Base-by-base conservation (phyloP, 2,329 filamentous ascomycete genomes). In the Trichoderma endophyticum region DNA sequence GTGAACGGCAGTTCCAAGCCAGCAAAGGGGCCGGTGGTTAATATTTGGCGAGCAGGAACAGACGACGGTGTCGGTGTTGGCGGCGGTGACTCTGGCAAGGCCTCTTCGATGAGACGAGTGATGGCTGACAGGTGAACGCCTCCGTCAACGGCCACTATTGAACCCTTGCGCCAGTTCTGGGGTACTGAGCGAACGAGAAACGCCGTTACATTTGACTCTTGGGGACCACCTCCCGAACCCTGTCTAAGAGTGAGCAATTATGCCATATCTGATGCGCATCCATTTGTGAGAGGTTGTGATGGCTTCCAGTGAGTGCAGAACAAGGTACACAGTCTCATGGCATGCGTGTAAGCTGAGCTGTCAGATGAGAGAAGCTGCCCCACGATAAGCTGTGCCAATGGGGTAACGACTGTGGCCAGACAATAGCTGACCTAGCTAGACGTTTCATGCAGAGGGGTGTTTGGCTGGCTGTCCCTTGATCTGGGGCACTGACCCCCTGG, bases 41-140 rank as follows among this genome's bases (percentile, higher is more conserved):
- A 85, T 5, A 83, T 89, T 74, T 90, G 84, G 0, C 88, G 87
- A 36, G 73, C 57, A 43, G 77, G 70, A 6, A 60, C 54, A 36
- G 72, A 73, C 21, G 72, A 71, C 11, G 72, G 69, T 3, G 72
- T 73, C 57, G 75, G 66, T 5, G 67, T 71, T 30, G 72, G 51
- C 15, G 80, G 79, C 2, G 76, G 72, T n/a, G 78, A 76, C 57
- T 77, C 77, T 3, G 82, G 82, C 18, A 86, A 81, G 3, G 84
- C 84, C n/a, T 84, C 80, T 73, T 94, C 87, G 30, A 99, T 85
- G 62, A 97, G 92, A 62, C 89, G 87, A n/a, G 90, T 89, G 71
- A 99, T 97, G 70, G 93, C 90, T 32, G 93, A 90, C 54, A 99
- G 88, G 80, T 98, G 93, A 36, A 95, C 93, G 62, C 96, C 96